These are phyloP conservation scores for Aspergillus costaricaensis DNA, from an alignment of 2,329 filamentous ascomycete genomes.

Conservation along the genomic window DNA sequence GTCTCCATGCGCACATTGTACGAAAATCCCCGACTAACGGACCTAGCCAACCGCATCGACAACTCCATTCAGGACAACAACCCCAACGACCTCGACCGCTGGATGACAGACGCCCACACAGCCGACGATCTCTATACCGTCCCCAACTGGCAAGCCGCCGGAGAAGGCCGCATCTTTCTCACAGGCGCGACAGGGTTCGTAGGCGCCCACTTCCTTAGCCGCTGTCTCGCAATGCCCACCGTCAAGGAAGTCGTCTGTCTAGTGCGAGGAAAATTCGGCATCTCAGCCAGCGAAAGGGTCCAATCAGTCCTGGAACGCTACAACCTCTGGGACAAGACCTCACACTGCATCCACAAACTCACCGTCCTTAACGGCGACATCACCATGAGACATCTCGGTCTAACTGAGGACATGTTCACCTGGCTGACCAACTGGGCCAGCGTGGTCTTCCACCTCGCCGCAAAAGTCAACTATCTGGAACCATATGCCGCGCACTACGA, in stretches of 20 bases:
- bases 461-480: conserved; percentile 70
- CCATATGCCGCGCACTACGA: conserved; percentile 67
- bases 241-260: conserved; percentile 66
- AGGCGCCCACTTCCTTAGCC: conserved; percentile 72
- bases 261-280: conserved; percentile 63
- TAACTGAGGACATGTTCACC: conserved; percentile 63
- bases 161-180: conserved; percentile 39
- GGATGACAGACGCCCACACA: neutral
- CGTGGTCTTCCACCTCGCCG: conserved; percentile 73
- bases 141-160: conserved; percentile 5
- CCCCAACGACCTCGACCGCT: conserved; percentile 7
- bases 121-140: conserved; percentile 1
- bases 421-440: conserved; percentile 64
- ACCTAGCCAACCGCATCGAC: conserved; percentile 6
- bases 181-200: conserved; percentile 84
- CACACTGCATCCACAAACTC: conserved; percentile 12
- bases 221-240: conserved; percentile 60
- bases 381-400: conserved; percentile 65
- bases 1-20: conserved; percentile 12
- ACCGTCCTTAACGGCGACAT: conserved; percentile 60
- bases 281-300: conserved; percentile 5
- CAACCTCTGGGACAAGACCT: conserved; percentile 6
- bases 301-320: conserved; percentile 58
- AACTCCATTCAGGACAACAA: conserved; percentile 8
- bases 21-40: conserved; percentile 1